Conservation (phyloP, 805 yeast species). For the Suhomyces xylopsoci region DNA sequence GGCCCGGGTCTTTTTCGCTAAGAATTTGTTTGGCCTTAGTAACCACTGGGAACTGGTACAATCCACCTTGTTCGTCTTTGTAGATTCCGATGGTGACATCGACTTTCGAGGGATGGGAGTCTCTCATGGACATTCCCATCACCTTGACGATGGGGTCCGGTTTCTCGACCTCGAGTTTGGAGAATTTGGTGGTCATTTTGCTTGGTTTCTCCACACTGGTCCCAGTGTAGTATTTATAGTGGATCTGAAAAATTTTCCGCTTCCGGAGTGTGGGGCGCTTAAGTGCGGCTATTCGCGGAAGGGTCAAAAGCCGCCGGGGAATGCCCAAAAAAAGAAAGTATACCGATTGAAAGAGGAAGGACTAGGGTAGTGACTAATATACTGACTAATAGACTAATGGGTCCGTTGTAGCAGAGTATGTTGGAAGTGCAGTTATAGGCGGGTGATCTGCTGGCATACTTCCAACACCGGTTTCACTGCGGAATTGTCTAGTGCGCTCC, state of each 20-base stretch:
- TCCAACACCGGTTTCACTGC: not conserved
- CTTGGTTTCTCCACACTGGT: not conserved
- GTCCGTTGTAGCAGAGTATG: not conserved
- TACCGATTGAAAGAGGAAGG: not conserved
- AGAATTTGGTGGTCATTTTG: slow-evolving; percentile 13
- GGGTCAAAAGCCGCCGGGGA: not conserved
- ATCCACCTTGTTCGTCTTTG: slow-evolving; percentile 36
- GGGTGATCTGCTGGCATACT: not conserved
- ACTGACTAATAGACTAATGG: too few species aligned
- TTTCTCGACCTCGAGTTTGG: slow-evolving; percentile 16
- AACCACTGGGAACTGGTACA: slow-evolving; percentile 39
- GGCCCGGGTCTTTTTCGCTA: slow-evolving; percentile 38
- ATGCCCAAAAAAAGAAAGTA: not conserved
- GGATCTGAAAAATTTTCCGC: not conserved
- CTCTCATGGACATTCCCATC: slow-evolving; percentile 19
- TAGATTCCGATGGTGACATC: slow-evolving; percentile 48
- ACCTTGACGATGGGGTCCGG: slow-evolving; percentile 30
- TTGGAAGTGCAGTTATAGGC: not conserved
- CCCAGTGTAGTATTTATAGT: not conserved
- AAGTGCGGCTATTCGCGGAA: not conserved
- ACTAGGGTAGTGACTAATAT: not conserved
- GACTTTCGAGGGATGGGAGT: slow-evolving; percentile 31
- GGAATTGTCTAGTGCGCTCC: not conserved
- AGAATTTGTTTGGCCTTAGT: slow-evolving; percentile 33
- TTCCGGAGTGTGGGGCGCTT: not conserved